Evolutionary conservation across 345 rosid species (phyloP).

Genomic region (Nephelium lappaceum): DNA sequence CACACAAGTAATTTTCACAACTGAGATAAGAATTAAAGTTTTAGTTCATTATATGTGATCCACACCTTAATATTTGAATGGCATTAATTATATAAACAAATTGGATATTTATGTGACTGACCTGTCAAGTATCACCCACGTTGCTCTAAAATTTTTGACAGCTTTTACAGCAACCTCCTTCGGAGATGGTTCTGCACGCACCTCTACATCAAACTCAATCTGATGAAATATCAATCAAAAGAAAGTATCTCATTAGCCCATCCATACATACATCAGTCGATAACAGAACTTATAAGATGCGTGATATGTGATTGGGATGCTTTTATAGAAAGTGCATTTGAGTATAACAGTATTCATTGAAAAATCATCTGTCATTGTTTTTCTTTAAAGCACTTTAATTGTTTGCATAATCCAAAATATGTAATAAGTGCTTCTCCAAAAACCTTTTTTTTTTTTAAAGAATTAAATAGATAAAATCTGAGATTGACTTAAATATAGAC

Average conservation of each 20-base stretch:
- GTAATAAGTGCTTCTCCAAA: no score
- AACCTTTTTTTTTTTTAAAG: no score
- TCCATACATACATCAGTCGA: background rate
- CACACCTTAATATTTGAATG: no score
- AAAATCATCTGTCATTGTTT: no score
- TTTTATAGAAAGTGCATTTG: background rate
- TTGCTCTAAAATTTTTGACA: constrained; percentile 44
- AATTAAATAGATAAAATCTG: no score
- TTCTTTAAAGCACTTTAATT: background rate
- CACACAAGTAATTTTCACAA: background rate
- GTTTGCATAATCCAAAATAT: background rate
- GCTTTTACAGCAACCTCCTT: constrained; percentile 39
- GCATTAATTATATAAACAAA: no score
- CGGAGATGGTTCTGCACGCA: constrained; percentile 38
- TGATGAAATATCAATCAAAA: constrained; percentile 26
- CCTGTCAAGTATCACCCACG: constrained; percentile 67
- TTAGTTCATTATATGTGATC: no score
- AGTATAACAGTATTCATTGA: background rate
- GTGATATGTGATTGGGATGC: background rate
- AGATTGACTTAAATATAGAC: no score
- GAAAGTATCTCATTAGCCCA: background rate
- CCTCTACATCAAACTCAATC: constrained; percentile 46
- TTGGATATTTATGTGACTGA: constrained; percentile 5
- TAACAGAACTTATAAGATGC: background rate
- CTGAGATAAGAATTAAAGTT: no score